Percentiles rank a stretch among this genome's conserved stretches.
Evolutionary conservation across 306 rosid genomes (phyloP).

Genomic region (Ochetophila trinervis): DNA sequence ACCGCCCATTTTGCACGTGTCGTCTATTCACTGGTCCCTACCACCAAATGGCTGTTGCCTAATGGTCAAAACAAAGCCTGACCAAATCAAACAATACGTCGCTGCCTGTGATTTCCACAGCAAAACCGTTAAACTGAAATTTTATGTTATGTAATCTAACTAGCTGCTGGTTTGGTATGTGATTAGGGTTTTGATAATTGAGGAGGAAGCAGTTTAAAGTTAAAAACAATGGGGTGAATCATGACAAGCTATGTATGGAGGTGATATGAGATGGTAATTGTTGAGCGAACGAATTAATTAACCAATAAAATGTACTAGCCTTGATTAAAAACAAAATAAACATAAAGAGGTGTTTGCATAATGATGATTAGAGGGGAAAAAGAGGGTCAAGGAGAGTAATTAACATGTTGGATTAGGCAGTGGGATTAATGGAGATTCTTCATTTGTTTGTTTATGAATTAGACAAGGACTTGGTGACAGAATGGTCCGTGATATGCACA

Average conservation of each 20-base stretch:
- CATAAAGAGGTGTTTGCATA: neutral
- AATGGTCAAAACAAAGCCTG: slow-evolving; percentile 11
- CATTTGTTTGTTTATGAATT: slow-evolving; percentile 51
- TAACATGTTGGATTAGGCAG: slow-evolving; percentile 39
- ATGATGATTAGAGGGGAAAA: slow-evolving; percentile 37
- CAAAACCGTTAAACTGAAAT: no score
- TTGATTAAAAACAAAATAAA: neutral
- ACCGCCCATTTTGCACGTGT: slow-evolving; percentile 38
- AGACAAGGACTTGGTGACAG: slow-evolving; percentile 69
- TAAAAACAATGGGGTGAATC: neutral
- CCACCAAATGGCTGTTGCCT: neutral
- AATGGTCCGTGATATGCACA: slow-evolving; percentile 55
- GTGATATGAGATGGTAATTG: no score
- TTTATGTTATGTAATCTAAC: slow-evolving; percentile 18
- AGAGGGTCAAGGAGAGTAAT: slow-evolving; percentile 35
- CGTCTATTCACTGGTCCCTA: slow-evolving; percentile 29
- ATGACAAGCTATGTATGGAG: no score
- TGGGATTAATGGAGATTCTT: slow-evolving; percentile 56
- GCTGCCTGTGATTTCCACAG: neutral
- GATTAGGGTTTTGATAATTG: slow-evolving; percentile 18
- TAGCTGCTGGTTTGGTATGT: slow-evolving; percentile 3
- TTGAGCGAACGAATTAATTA: neutral
- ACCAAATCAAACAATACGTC: slow-evolving; percentile 11
- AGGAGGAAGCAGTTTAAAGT: slow-evolving; percentile 19
- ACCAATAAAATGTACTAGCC: slow-evolving; percentile 3